Percentiles rank a stretch among this genome's conserved stretches.
phyloP scores from a whole-genome alignment of 352 stramenopile genomes.

The Pseudoperonospora humuli region DNA sequence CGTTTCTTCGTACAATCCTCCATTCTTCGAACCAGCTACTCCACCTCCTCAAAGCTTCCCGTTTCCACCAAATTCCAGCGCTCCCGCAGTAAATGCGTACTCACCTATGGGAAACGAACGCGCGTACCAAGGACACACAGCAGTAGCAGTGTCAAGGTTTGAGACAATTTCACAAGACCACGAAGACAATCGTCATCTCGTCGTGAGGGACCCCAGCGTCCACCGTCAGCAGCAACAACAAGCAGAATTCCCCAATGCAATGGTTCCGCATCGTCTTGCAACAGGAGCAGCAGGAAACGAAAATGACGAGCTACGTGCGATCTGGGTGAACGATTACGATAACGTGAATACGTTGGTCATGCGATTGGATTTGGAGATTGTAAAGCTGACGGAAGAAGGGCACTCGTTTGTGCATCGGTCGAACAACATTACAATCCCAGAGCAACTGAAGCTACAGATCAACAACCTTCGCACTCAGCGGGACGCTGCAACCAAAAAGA shows the following conservation, averaged over 20 bases:
- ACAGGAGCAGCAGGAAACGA: conserved; percentile 6
- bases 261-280: conserved; percentile 14
- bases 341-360: conserved; percentile 27
- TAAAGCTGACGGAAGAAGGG: conserved; percentile 21
- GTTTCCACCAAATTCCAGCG: conserved; percentile 1
- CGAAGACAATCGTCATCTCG: conserved; percentile 11
- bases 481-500: conserved; percentile 25
- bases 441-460: conserved; percentile 38
- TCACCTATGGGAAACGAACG: conserved; percentile 3
- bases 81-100: conserved; percentile 6
- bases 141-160: conserved; percentile 8
- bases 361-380: conserved; percentile 23
- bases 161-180: conserved; percentile 22
- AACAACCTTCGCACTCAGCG: conserved; percentile 23
- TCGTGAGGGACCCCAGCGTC: conserved; percentile 16
- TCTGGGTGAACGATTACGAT: conserved; percentile 34
- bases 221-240: conserved; percentile 15
- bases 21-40: conserved; percentile 9
- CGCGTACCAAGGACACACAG: conserved; percentile 6
- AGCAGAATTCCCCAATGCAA: conserved; percentile 7
- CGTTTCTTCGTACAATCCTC: conserved; percentile 2
- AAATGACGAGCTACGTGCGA: conserved; percentile 27
- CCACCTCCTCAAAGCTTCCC: conserved; percentile 4
- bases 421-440: conserved; percentile 39
- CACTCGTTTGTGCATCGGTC: conserved; percentile 30